Evolutionary conservation across 2,329 filamentous ascomycete species (phyloP), one percentile per base, ranked within the genome.

Genomic region (Epichloe glyceriae): DNA sequence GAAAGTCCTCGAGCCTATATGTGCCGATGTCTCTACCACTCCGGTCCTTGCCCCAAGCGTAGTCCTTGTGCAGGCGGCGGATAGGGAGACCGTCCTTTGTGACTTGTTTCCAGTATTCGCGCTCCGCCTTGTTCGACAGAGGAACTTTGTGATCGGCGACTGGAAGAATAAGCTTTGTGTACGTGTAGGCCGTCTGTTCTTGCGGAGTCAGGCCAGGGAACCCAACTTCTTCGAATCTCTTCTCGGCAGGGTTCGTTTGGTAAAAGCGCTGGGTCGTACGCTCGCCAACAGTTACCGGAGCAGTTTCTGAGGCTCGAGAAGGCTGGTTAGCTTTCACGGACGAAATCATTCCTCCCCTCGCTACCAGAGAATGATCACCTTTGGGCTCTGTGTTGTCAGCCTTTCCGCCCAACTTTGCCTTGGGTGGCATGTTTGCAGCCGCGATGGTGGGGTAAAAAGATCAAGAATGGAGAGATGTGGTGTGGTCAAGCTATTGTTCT

Each of bases 101-200:
- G 54, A 78, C 68, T 45, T 69, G 66, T 63, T 76, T 77, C 78
- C 78, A 82, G 60, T 76, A 73, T 57, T 80, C 77, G 58, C 73
- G 73, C 59, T 78, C 73, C 26, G 72, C 64, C 62, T 78, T 78
- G 62, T 69, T 64, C 54, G 64, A 67, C 35, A 68, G 61, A 42
- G 59, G 54, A 4, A 71, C 56, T 11, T 58, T 58, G 47, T 61
- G 64, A 53, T 67, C 61, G 43, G 65, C 66, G 38, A 70, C 67
- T 44, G 68, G 68, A 42, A 66, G 66, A 40, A 77, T 66, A 52
- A 75, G 70, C 55, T 71, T 67, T 17, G 70, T 60, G 62, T 73
- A 71, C 38, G 70, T 60, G 66, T 73, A 79, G 20, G 69, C 70
- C 57, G 73, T 71, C 52, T 69, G 71, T 51, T 80, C 75, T 49